Conservation (phyloP, 78 protist species). For the Neovahlkampfia damariscottae region DNA sequence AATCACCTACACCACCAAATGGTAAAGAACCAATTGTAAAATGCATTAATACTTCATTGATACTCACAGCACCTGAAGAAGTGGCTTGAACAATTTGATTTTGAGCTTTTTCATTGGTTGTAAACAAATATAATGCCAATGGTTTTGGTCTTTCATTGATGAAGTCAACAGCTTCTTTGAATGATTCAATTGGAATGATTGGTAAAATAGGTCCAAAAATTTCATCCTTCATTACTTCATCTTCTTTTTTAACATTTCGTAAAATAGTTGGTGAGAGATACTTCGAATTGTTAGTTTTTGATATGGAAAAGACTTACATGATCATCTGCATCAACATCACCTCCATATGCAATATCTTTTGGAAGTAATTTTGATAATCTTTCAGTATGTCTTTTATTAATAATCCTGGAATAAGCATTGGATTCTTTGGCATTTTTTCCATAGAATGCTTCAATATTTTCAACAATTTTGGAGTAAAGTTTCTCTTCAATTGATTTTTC, state of each 20-base stretch:
- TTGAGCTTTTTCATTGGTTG: constrained; percentile 1
- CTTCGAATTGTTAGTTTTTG: too few relatives aligned
- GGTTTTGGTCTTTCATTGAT: constrained; percentile 44
- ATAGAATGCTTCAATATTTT: background rate
- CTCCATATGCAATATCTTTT: constrained; percentile 40
- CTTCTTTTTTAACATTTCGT: constrained; percentile 1
- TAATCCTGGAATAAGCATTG: constrained; percentile 22
- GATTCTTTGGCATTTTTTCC: too few relatives aligned
- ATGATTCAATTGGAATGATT: constrained; percentile 7
- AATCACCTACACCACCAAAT: constrained; percentile 90
- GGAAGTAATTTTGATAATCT: constrained; percentile 11
- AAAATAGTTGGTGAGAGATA: constrained; percentile 66
- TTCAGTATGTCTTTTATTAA: background rate
- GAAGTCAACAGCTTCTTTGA: constrained; percentile 38
- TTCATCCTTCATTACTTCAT: constrained; percentile 24
- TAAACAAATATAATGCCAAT: constrained; percentile 69
- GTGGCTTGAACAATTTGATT: constrained; percentile 5
- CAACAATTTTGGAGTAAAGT: background rate
- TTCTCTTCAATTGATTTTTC: background rate
- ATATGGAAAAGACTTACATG: too few relatives aligned
- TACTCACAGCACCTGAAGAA: constrained; percentile 22
- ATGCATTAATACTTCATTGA: constrained; percentile 44
- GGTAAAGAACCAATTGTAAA: constrained; percentile 37
- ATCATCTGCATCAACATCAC: constrained; percentile 29
- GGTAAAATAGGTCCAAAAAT: constrained; percentile 85